Evolutionary conservation across 1,284 basidiomycete genomes (phyloP), one percentile per base, ranked within the genome.

Genomic region (Moniliophthora roreri): DNA sequence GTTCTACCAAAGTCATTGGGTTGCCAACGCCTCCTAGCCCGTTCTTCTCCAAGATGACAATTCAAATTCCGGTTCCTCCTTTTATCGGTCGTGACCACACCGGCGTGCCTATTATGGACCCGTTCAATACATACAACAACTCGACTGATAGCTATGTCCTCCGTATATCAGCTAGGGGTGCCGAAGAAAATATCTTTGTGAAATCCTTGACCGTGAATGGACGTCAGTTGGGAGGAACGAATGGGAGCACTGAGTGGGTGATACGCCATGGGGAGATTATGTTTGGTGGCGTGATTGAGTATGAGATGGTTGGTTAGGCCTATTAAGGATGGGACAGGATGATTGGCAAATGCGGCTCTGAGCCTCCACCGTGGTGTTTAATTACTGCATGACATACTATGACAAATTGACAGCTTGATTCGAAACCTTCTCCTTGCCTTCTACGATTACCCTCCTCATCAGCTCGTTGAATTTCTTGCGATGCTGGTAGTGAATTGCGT

Each of bases 401-500:
- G n/a, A n/a, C n/a, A n/a, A n/a, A n/a, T n/a, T n/a, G n/a, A n/a
- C n/a, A n/a, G n/a, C n/a, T 32, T 32, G 6, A 6, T 32, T 32
- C 11, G 11, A 32, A 6, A 60, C 60, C 58, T 58, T 51, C 47
- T 41, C 45, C 16, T 38, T 42, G 16, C 40, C 38, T n/a, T 53
- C 82, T 48, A 70, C 66, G 55, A 85, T 78, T 0, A 78, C 76
- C 48, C 73, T 70, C 66, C 85, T 82, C 20, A 91, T 55, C 7
- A 87, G 59, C n/a, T 63, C 66, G 59, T 88, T 86, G 61, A 87
- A 84, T 63, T 72, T 66, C 15, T 72, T 63, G 36, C 66, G 69
- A 18, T 71, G 60, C 65, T 93, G 91, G 5, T 70, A 62, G 42
- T 82, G 75, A 20, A 92, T 64, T 1, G 74, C 89, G 67, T 93